These are phyloP conservation scores for Tylopilus intermedius DNA, from an alignment of 768 basidiomycete species.

Conservation along the genomic window DNA sequence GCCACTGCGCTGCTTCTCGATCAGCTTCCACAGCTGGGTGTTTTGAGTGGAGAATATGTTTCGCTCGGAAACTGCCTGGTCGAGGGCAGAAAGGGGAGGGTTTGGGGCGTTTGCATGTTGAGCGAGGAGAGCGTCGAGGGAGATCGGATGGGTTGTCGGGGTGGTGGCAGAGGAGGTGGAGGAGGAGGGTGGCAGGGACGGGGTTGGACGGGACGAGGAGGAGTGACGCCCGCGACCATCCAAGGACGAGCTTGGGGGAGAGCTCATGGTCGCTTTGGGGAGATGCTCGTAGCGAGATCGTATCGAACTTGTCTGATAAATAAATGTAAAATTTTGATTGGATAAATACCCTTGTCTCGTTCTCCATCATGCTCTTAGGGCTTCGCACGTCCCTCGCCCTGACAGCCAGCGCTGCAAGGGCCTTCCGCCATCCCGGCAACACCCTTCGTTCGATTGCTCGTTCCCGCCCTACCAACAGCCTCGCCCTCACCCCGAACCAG, in stretches of 20 bases:
- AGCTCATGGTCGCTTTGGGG: too few species aligned
- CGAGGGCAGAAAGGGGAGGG: conserved; percentile 59
- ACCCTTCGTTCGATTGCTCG: conserved; percentile 16
- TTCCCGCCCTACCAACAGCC: conserved; percentile 8
- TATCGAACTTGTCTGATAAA: too few species aligned
- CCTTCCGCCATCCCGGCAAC: not conserved
- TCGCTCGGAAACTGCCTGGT: conserved; percentile 72
- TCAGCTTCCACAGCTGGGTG: conserved; percentile 88
- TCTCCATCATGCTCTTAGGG: conserved; percentile 4
- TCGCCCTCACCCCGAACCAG: not conserved
- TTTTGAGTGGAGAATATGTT: conserved; percentile 81
- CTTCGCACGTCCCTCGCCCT: conserved; percentile 1
- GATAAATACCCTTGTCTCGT: too few species aligned
- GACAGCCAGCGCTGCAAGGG: not conserved
- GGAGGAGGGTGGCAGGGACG: conserved; percentile 21
- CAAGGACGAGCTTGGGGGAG: conserved; percentile 10
- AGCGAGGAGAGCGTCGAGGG: conserved; percentile 52
- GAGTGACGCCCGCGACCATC: conserved; percentile 5
- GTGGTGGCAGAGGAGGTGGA: conserved; percentile 27
- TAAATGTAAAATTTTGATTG: too few species aligned
- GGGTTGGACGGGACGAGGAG: conserved; percentile 30
- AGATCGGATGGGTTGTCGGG: conserved; percentile 33
- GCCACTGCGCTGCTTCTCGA: conserved; percentile 86
- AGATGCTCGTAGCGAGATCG: too few species aligned
- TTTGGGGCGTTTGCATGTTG: conserved; percentile 49